Evolutionary conservation across 73 alveolate genomes (phyloP), one percentile per base, ranked within the genome.

Genomic region (Diophrys appendiculata): DNA sequence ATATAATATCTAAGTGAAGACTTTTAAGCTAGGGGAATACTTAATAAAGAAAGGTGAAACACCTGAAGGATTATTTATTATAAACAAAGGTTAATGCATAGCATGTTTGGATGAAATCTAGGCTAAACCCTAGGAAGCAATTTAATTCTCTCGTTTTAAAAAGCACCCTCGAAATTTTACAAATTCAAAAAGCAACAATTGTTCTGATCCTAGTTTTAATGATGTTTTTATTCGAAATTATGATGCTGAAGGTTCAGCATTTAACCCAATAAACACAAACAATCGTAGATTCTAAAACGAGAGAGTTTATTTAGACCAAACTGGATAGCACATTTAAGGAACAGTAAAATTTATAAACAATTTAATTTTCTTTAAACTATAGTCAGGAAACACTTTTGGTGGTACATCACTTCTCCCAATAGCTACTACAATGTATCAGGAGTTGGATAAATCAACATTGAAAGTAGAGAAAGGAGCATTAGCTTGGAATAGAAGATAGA

Each of bases 61-160:
- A 3, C 83, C 89, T 14, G 83, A 80, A 23, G 89, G 89, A 1
- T 76, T 80, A 13, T 43, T 29, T 56, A 80, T 80, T 43, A 65
- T 80, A 13, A 31, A 8, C 8, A 53, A 72, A 25, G 89, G 89
- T 0, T 11, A 80, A 72, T 69, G 83, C 30, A 11, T 80, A 11
- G 89, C 72, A 14, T 80, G 83, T 27, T 71, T 78, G 34, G 82
- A 80, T 29, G 43, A 72, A 72, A 67, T 69, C 27, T 73, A 68
- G 13, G 71, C 68, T 69, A 77, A 33, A 81, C 43, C 14, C 65
- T 23, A 79, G 69, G 33, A 60, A 79, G 25, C 30, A 73, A 1
- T 65, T 73, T 27, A 75, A 68, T 60, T 60, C 28, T 60, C 33
- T 23, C 25, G 18, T 31, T 60, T 31, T 13, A 60, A 60, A 60